A percentile compares a stretch with the other conserved stretches of the same genome.
These are phyloP conservation scores for Cladobotryum mycophilum DNA, from an alignment of 2,329 filamentous ascomycete species.

Conservation along the genomic window DNA sequence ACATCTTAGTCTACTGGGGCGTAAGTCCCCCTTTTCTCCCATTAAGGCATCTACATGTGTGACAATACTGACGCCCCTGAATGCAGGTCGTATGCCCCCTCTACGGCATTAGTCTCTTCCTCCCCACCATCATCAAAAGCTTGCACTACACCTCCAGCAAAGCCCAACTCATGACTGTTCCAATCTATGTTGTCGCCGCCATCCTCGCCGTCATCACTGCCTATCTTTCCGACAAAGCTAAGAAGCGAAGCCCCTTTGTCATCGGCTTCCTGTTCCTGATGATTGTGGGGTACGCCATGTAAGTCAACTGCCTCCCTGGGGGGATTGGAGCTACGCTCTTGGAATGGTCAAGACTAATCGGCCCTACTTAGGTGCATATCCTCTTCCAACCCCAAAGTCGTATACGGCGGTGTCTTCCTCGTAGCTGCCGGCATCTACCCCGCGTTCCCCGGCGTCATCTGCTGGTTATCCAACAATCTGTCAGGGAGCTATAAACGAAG, in stretches of 20 bases:
- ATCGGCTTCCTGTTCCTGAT: slow-evolving; percentile 47
- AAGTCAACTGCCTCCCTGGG: neutral
- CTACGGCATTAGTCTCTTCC: slow-evolving; percentile 52
- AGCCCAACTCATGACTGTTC: slow-evolving; percentile 61
- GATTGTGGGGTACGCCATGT: slow-evolving; percentile 52
- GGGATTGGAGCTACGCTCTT: too few species aligned
- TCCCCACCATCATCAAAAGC: slow-evolving; percentile 58
- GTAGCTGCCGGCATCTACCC: slow-evolving; percentile 75
- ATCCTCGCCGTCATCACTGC: slow-evolving; percentile 49
- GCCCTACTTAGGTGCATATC: slow-evolving; percentile 45
- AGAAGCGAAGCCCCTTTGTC: slow-evolving; percentile 50
- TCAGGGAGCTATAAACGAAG: slow-evolving; percentile 60
- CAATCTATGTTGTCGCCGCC: slow-evolving; percentile 55
- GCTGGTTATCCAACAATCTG: slow-evolving; percentile 74
- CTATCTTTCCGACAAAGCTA: slow-evolving; percentile 48
- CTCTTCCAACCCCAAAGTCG: slow-evolving; percentile 49
- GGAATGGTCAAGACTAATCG: neutral
- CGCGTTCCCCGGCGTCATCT: slow-evolving; percentile 68
- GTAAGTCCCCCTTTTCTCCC: slow-evolving; percentile 34
- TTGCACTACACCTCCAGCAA: slow-evolving; percentile 51
- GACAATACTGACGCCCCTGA: slow-evolving; percentile 1
- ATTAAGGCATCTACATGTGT: too few species aligned
- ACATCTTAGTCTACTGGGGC: slow-evolving; percentile 58
- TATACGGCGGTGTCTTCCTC: slow-evolving; percentile 72
- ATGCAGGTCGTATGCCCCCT: slow-evolving; percentile 45